These are phyloP conservation scores for Plasmodium coatneyi DNA, from an alignment of 169 alveolate genomes.

Conservation along the genomic window DNA sequence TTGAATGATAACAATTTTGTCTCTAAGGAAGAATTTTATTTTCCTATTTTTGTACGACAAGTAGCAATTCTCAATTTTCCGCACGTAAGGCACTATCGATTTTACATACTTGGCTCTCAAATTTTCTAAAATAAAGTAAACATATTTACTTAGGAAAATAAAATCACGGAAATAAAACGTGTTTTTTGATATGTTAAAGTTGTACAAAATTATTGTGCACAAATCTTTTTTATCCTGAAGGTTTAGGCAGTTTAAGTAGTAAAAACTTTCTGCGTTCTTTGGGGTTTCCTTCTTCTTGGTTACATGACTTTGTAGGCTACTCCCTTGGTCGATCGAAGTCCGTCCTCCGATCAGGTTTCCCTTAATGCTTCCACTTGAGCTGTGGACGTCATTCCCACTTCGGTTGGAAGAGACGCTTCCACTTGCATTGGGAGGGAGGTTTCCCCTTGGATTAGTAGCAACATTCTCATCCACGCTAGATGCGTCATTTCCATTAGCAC, in stretches of 20 bases:
- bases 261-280: not conserved
- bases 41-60: slow-evolving; percentile 32
- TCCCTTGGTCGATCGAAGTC: not conserved
- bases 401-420: not conserved
- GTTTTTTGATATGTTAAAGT: slow-evolving; percentile 27
- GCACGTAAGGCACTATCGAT: slow-evolving; percentile 13
- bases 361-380: not conserved
- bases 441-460: not conserved
- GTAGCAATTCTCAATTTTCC: slow-evolving; percentile 43
- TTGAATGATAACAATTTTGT: slow-evolving; percentile 50
- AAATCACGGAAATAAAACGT: slow-evolving; percentile 25
- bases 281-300: not conserved
- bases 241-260: slow-evolving; percentile 5
- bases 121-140: slow-evolving; percentile 58
- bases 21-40: slow-evolving; percentile 24
- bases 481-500: not conserved
- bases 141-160: slow-evolving; percentile 37
- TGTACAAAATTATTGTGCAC: slow-evolving; percentile 40
- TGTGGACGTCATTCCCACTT: not conserved
- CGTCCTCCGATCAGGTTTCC: not conserved
- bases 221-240: slow-evolving; percentile 30
- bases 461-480: not conserved
- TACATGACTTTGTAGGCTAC: not conserved
- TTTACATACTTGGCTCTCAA: slow-evolving; percentile 44
- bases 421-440: not conserved